phyloP scores from a whole-genome alignment of 805 yeast genomes.

The Allodekkera sacchari region DNA sequence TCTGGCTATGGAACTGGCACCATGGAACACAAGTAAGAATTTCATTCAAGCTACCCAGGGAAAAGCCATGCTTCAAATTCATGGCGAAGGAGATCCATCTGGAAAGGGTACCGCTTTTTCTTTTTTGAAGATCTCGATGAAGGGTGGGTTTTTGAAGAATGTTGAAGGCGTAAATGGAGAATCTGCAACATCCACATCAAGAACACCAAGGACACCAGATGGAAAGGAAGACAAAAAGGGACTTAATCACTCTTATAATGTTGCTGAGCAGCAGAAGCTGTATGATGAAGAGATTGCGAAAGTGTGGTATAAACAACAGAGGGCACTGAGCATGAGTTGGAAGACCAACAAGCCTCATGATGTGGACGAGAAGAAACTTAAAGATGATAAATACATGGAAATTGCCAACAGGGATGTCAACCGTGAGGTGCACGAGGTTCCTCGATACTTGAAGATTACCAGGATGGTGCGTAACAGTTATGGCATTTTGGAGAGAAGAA shows the following conservation, averaged over 20 bases:
- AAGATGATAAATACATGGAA: conserved; percentile 28
- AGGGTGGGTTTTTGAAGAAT: conserved; percentile 65
- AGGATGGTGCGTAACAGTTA: conserved; percentile 77
- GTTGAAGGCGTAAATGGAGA: conserved; percentile 15
- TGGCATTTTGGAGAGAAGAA: conserved; percentile 75
- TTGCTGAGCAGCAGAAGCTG: conserved; percentile 78
- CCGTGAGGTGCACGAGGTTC: conserved; percentile 23
- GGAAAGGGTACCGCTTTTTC: conserved; percentile 88
- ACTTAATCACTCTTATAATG: conserved; percentile 67
- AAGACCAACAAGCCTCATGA: conserved; percentile 16
- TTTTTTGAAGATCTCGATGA: conserved; percentile 85
- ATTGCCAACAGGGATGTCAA: conserved; percentile 24
- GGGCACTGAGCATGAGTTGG: conserved; percentile 38
- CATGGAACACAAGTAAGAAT: conserved; percentile 91
- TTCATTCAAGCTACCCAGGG: conserved; percentile 93
- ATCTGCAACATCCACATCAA: conserved; percentile 12
- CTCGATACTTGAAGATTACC: conserved; percentile 48
- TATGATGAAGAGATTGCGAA: conserved; percentile 85
- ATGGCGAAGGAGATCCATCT: conserved; percentile 92
- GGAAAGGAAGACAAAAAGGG: conserved; percentile 33
- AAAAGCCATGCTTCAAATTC: conserved; percentile 90
- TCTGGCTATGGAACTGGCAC: conserved; percentile 77
- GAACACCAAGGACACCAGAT: conserved; percentile 17
- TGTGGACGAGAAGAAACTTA: conserved; percentile 15
- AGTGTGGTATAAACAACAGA: conserved; percentile 83